Percentiles rank a stretch among this genome's conserved stretches.
Conservation (phyloP, 768 basidiomycete genomes). For the Phanerochaete carnosa region DNA sequence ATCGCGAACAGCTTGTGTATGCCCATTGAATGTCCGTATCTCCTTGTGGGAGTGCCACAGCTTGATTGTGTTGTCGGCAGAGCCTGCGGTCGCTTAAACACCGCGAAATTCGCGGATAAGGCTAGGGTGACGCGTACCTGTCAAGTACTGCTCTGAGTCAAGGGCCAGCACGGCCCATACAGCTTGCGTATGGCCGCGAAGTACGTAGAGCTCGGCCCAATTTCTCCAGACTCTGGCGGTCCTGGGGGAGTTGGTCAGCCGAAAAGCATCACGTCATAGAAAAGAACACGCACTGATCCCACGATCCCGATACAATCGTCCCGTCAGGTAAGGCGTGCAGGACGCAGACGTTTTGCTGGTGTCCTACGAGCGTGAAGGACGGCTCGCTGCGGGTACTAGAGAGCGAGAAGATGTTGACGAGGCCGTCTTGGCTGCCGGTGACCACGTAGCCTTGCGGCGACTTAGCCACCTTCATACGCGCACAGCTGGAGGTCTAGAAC, state of each 20-base stretch:
- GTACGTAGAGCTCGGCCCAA: constrained; percentile 65
- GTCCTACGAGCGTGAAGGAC: constrained; percentile 79
- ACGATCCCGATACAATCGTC: constrained; percentile 88
- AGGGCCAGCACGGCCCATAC: constrained; percentile 92
- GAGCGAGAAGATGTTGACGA: constrained; percentile 81
- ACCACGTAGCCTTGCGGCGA: constrained; percentile 61
- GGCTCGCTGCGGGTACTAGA: constrained; percentile 65
- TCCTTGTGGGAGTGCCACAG: constrained; percentile 79
- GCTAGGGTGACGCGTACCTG: constrained; percentile 48
- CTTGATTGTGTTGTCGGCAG: constrained; percentile 93
- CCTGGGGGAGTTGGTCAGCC: constrained; percentile 27
- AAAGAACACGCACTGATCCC: constrained; percentile 76
- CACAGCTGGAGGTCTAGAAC: background rate
- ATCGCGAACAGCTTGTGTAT: constrained; percentile 89
- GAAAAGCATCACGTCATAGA: background rate
- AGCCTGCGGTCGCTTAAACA: constrained; percentile 45
- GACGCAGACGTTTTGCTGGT: constrained; percentile 87
- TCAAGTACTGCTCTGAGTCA: constrained; percentile 72
- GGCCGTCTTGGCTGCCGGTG: constrained; percentile 85
- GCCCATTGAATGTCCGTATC: constrained; percentile 76
- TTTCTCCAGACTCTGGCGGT: constrained; percentile 94
- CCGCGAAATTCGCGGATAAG: background rate
- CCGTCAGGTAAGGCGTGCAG: constrained; percentile 69
- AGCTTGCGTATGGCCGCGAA: constrained; percentile 85
- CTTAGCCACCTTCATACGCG: constrained; percentile 6